Evolutionary conservation across 441 rosid species (phyloP).

Genomic region (Isatis lusitanica): DNA sequence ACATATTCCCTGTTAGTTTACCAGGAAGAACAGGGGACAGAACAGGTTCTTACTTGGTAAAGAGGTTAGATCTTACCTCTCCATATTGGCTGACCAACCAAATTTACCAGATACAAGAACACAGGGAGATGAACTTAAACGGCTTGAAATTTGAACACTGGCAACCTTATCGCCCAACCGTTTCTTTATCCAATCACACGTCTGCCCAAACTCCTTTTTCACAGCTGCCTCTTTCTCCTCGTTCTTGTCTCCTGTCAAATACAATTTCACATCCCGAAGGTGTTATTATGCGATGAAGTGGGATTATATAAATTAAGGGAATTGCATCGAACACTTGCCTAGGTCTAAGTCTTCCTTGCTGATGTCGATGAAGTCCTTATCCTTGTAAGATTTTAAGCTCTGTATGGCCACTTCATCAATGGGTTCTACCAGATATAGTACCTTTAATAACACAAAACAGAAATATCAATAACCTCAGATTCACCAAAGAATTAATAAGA

Average conservation of each 20-base stretch:
- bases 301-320: background rate
- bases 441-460: slow-evolving; percentile 44
- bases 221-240: slow-evolving; percentile 80
- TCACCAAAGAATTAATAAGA: slow-evolving; percentile 19
- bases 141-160: slow-evolving; percentile 80
- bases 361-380: slow-evolving; percentile 88
- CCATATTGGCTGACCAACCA: slow-evolving; percentile 99
- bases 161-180: slow-evolving; percentile 87
- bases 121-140: slow-evolving; percentile 92
- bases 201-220: slow-evolving; percentile 84
- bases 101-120: slow-evolving; percentile 91
- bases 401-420: slow-evolving; percentile 96
- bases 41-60: background rate
- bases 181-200: slow-evolving; percentile 96
- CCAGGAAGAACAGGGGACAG: background rate
- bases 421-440: slow-evolving; percentile 83
- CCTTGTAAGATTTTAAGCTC: slow-evolving; percentile 85
- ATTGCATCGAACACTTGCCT: slow-evolving; percentile 44
- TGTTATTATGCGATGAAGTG: slow-evolving; percentile 13
- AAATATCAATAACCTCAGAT: slow-evolving; percentile 18
- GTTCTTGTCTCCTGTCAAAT: slow-evolving; percentile 72
- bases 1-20: background rate
- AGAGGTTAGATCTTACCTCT: slow-evolving; percentile 53
- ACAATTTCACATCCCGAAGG: slow-evolving; percentile 11
- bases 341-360: slow-evolving; percentile 97